Base-by-base conservation (phyloP, 148 eudicot species). In the Silene latifolia region DNA sequence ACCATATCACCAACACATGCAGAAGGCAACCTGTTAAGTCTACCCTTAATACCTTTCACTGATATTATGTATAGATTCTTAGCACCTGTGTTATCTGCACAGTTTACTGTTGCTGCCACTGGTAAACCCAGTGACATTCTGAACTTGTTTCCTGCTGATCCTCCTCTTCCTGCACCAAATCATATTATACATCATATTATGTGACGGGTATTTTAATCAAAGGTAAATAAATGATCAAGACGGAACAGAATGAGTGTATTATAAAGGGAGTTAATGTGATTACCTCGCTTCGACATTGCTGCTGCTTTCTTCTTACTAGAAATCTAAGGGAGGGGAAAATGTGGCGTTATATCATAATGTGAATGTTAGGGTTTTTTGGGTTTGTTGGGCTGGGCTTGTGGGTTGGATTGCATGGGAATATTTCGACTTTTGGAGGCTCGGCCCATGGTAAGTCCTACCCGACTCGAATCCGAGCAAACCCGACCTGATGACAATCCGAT, bases 21-120 rank as follows among this genome's bases (percentile, higher is more conserved):
- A 1, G 66, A 62, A 23, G 66, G 66, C 88, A 10, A 35, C 72
- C 93, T 65, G 73, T 89, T 89, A 6, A 89, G 90, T 56, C 93
- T 72, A 46, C 93, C 90, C 71, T 87, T 84, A 80, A 89, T 89
- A 3, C 90, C 89, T 80, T 89, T 88, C 42, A 88, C 89, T n/a
- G 91, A 88, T 19, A 88, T 85, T 73, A 88, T 86, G 84, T 88
- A 88, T 0, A 88, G 83, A 20, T 86, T 88, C 88, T 88, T 88
- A 0, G 91, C 91, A 25, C 91, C 91, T 0, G 91, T 86, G 83
- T 88, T 90, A 47, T 89, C 91, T 17, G 93, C 93, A 72, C 95
- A 90, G 83, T 90, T 90, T 71, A 90, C 92, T 11, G 86, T 85
- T 63, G 95, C 95, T n/a, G 92, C 95, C 80, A 90, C 92, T 71